Evolutionary conservation across 129 eudicot genomes (phyloP), one percentile per base, ranked within the genome.

Genomic region (Sambucus nigra): DNA sequence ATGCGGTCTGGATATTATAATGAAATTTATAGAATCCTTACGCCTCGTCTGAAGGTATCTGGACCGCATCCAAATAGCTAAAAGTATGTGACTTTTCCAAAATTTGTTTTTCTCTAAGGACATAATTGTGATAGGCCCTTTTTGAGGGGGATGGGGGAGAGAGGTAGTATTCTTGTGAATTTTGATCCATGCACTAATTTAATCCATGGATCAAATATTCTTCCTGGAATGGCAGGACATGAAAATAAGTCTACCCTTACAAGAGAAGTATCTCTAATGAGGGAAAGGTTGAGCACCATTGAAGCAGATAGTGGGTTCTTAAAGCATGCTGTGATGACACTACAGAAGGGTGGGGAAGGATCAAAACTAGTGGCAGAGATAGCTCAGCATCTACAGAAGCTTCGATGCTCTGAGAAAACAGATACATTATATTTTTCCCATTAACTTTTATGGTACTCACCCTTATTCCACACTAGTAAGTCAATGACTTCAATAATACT

Each of bases 281-380:
- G 78, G 69, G 83, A 66, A 49, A 82, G 87, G 55, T 40, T 87
- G 61, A 76, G 70, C 53, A 94, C 72, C 22, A 59, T 87, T 40
- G 96, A 87, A 80, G 88, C 82, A 60, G 96, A 87, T 25, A 79
- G 88, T 61, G 80, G 76, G 47, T 87, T 87, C 77, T 76, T 87
- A 41, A 76, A 79, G 73, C 88, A 76, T 57, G 79, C 94, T 27
- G 83, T 87, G 38, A 77, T 79, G 78, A 74, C 86, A 27, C 70
- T 87, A 15, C 83, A 82, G 23, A 82, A 66, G 66, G 83, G 88
- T 25, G 82, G 64, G 22, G 80, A 83, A 23, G 96, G 94, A 17
- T 68, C 88, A 8, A 80, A 82, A 65, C 83, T 87, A n/a, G 61
- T 87, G 73, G 71, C 71, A 52, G 88, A 87, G 72, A 87, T 87